A percentile compares a stretch with the other conserved stretches of the same genome.
phyloP scores from a whole-genome alignment of 495 filamentous ascomycete genomes.

The Aspergillus haitiensis region DNA sequence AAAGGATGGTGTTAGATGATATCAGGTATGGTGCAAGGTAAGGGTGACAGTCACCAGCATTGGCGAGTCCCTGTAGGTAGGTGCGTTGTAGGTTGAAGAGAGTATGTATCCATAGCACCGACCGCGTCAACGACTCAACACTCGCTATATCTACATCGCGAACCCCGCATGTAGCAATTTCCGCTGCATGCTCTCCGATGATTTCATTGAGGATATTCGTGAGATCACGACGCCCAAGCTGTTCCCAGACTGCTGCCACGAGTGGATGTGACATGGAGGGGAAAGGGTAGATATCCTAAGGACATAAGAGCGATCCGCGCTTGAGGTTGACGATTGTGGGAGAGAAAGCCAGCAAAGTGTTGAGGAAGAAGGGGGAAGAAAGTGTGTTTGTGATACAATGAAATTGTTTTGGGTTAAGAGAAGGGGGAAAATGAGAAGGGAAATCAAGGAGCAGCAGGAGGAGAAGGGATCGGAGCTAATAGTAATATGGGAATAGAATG shows the following conservation, averaged over 20 bases:
- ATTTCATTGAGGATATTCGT: slow-evolving; percentile 33
- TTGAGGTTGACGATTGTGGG: not conserved
- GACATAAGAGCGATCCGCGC: slow-evolving; percentile 19
- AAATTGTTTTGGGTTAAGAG: not conserved
- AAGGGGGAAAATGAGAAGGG: slow-evolving; percentile 5
- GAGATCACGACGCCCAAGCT: slow-evolving; percentile 31
- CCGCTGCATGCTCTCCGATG: slow-evolving; percentile 29
- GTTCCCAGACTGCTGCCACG: slow-evolving; percentile 35
- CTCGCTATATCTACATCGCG: slow-evolving; percentile 20
- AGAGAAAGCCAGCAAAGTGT: not conserved
- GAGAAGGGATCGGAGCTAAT: slow-evolving; percentile 3
- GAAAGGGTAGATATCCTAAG: slow-evolving; percentile 10
- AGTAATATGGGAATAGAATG: slow-evolving; percentile 1
- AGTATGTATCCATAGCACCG: slow-evolving; percentile 31
- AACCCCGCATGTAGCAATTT: slow-evolving; percentile 22
- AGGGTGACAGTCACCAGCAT: slow-evolving; percentile 22
- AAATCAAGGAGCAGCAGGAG: slow-evolving; percentile 1
- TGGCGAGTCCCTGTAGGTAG: slow-evolving; percentile 26
- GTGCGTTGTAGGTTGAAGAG: slow-evolving; percentile 34
- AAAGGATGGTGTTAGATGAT: slow-evolving; percentile 25
- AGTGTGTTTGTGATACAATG: slow-evolving; percentile 6
- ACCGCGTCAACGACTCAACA: slow-evolving; percentile 25
- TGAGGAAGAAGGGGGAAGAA: slow-evolving; percentile 1
- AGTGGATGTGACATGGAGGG: slow-evolving; percentile 35
- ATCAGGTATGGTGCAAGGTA: slow-evolving; percentile 26